phyloP scores from a whole-genome alignment of 768 basidiomycete species.

The Mrakia blollopis region DNA sequence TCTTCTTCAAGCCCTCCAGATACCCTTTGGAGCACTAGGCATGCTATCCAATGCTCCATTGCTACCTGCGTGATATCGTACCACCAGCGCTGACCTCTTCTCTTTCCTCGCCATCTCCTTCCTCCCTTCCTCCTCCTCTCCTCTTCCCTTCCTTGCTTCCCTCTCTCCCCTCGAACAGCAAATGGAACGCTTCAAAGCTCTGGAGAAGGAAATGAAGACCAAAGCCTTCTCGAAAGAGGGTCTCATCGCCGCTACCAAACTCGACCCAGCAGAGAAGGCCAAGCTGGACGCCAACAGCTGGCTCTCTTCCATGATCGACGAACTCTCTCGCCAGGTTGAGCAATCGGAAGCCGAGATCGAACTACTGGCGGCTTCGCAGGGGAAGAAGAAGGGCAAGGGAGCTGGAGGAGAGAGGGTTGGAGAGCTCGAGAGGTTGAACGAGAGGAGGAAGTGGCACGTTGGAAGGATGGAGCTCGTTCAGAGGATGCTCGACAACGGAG shows the following conservation, averaged over 20 bases:
- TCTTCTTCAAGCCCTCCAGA: not conserved
- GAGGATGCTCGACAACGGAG: slow-evolving; percentile 88
- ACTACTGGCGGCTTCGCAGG: slow-evolving; percentile 52
- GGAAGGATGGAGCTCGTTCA: slow-evolving; percentile 86
- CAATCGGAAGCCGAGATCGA: slow-evolving; percentile 93
- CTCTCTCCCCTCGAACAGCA: slow-evolving; percentile 57
- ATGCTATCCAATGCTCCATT: too few species aligned
- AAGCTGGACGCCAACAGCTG: slow-evolving; percentile 79
- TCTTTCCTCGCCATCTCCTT: not conserved
- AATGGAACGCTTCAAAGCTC: slow-evolving; percentile 99
- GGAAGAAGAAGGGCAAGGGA: slow-evolving; percentile 60
- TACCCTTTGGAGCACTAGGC: too few species aligned
- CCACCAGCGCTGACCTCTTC: not conserved
- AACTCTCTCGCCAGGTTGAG: slow-evolving; percentile 88
- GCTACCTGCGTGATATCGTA: not conserved
- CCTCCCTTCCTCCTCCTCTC: not conserved
- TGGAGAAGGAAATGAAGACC: slow-evolving; percentile 99
- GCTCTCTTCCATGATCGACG: slow-evolving; percentile 83
- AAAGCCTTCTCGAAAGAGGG: slow-evolving; percentile 99
- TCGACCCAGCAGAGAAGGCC: slow-evolving; percentile 96
- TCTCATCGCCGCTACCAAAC: slow-evolving; percentile 82
- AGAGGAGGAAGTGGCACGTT: slow-evolving; percentile 93
- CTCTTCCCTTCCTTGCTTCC: slow-evolving; percentile 28
- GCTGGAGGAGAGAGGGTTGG: slow-evolving; percentile 63
- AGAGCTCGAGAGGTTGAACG: slow-evolving; percentile 82